These are phyloP conservation scores for Roridomyces roridus DNA, from an alignment of 768 basidiomycete genomes.

Conservation along the genomic window DNA sequence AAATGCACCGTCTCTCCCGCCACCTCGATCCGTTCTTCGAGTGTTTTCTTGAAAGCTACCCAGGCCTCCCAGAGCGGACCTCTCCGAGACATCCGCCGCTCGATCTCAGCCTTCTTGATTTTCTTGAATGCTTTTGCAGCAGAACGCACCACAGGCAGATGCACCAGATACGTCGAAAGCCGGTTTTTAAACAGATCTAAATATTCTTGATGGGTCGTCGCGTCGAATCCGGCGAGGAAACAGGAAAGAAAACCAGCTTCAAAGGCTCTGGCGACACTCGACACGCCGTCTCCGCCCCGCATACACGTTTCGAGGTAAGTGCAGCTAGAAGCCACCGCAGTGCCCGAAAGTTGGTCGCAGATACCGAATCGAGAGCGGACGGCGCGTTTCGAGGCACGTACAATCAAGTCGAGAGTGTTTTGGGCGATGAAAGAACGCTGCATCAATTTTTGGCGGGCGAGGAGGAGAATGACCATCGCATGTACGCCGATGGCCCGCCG, in stretches of 20 bases:
- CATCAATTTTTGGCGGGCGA: background rate
- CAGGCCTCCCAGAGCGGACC: conserved; percentile 1
- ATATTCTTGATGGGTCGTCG: background rate
- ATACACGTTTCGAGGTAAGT: background rate
- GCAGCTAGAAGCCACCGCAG: background rate
- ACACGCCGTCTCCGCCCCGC: background rate
- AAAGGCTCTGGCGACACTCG: background rate
- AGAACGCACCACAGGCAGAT: conserved; percentile 3
- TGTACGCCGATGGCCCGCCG: background rate
- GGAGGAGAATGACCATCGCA: background rate
- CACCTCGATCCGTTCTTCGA: conserved; percentile 5
- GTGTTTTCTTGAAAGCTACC: background rate
- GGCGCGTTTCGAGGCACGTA: background rate
- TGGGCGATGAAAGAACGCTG: background rate
- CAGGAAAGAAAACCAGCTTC: background rate
- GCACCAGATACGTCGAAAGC: background rate
- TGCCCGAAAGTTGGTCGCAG: background rate
- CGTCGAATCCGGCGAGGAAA: background rate
- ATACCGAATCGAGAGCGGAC: background rate
- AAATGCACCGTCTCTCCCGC: conserved; percentile 1
- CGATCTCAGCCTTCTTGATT: background rate
- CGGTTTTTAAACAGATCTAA: background rate
- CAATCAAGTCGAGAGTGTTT: background rate
- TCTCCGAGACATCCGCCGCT: conserved; percentile 1
- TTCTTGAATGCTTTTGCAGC: conserved; percentile 6